Evolutionary conservation across 2,329 filamentous ascomycete species (phyloP).

Genomic region (Pochonia chlamydosporia): DNA sequence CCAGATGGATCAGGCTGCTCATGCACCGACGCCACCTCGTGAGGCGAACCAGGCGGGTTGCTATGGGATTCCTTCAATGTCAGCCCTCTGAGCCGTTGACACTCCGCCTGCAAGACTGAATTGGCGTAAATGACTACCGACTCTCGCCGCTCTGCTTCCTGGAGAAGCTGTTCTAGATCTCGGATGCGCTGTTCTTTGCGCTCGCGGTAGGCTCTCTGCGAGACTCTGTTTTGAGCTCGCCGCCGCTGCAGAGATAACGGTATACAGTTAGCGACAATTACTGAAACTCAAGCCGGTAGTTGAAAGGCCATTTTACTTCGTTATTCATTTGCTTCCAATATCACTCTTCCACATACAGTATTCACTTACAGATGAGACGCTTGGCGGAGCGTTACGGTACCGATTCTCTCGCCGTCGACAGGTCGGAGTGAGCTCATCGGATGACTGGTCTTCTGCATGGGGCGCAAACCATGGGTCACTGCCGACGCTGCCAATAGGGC

Average conservation of each 20-base stretch:
- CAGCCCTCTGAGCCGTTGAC: background rate
- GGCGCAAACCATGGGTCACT: background rate
- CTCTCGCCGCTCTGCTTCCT: slow-evolving; percentile 48
- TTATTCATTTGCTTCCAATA: no score
- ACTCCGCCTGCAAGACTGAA: background rate
- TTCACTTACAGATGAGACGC: slow-evolving; percentile 42
- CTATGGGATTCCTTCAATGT: background rate
- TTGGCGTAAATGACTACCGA: slow-evolving; percentile 32
- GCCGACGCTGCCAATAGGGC: slow-evolving; percentile 8
- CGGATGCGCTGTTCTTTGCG: slow-evolving; percentile 52
- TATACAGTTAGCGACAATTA: background rate
- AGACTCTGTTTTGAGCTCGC: slow-evolving; percentile 25
- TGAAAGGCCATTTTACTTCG: no score
- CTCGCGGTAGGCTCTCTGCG: slow-evolving; percentile 25
- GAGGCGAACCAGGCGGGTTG: background rate
- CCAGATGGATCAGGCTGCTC: background rate
- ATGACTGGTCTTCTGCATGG: background rate
- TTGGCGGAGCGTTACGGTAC: slow-evolving; percentile 46
- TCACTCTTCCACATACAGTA: no score
- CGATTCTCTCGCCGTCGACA: slow-evolving; percentile 42
- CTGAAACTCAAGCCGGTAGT: background rate
- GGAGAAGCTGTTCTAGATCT: slow-evolving; percentile 53
- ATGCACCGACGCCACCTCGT: background rate
- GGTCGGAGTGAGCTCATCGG: background rate
- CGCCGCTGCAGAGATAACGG: slow-evolving; percentile 16